phyloP scores from a whole-genome alignment of 2,329 filamentous ascomycete species.

The Clonostachys chloroleuca region DNA sequence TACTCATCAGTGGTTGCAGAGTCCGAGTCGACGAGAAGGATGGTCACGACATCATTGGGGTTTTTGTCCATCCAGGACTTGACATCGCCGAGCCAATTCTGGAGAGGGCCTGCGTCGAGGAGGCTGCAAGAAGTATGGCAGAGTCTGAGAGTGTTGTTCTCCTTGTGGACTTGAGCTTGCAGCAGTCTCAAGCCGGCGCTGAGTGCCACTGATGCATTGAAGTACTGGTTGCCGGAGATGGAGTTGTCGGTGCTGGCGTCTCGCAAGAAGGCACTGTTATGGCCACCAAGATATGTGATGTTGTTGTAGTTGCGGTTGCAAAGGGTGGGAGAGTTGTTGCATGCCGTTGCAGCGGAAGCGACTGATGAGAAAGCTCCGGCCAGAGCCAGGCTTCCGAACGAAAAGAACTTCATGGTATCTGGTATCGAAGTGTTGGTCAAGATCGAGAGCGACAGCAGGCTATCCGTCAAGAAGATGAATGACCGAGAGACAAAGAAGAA shows the following conservation, averaged over 20 bases:
- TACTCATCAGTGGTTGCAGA: slow-evolving; percentile 50
- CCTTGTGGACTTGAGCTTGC: slow-evolving; percentile 66
- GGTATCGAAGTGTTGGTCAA: no score
- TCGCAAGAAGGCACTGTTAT: slow-evolving; percentile 69
- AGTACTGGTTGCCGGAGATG: slow-evolving; percentile 67
- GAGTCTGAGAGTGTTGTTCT: slow-evolving; percentile 54
- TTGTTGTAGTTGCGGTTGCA: slow-evolving; percentile 70
- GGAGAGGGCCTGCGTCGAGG: slow-evolving; percentile 64
- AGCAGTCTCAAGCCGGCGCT: slow-evolving; percentile 68
- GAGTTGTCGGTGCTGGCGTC: slow-evolving; percentile 58
- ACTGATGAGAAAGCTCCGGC: not conserved
- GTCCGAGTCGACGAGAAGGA: slow-evolving; percentile 70
- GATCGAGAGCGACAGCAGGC: no score
- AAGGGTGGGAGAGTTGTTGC: slow-evolving; percentile 77
- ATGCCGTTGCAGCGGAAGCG: slow-evolving; percentile 35
- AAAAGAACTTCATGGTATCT: no score
- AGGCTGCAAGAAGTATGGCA: slow-evolving; percentile 67
- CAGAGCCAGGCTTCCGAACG: no score
- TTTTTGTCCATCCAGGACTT: slow-evolving; percentile 66
- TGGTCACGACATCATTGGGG: slow-evolving; percentile 70
- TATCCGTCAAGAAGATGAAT: no score
- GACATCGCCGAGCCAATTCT: slow-evolving; percentile 59
- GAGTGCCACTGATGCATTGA: slow-evolving; percentile 67
- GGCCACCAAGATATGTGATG: slow-evolving; percentile 74
- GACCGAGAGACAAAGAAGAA: no score